A percentile compares a stretch with the other conserved stretches of the same genome.
These are phyloP conservation scores for Trichophyton benhamiae DNA, from an alignment of 2,329 filamentous ascomycete species.

Conservation along the genomic window DNA sequence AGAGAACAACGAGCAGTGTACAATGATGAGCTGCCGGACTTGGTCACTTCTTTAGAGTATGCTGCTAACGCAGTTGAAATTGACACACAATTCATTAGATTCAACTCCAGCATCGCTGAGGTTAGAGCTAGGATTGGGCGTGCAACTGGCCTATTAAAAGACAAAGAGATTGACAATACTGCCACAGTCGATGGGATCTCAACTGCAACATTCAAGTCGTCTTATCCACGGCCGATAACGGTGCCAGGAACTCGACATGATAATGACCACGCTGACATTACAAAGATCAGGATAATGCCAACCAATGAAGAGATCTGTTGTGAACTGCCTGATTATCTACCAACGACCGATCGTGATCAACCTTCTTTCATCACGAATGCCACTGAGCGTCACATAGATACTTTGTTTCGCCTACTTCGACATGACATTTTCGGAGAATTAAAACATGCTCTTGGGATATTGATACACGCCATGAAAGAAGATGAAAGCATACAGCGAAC, in stretches of 20 bases:
- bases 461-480: slow-evolving; percentile 22
- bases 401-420: slow-evolving; percentile 44
- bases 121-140: background rate
- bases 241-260: slow-evolving; percentile 33
- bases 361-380: slow-evolving; percentile 32
- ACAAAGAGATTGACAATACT: background rate
- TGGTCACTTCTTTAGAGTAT: slow-evolving; percentile 8
- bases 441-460: slow-evolving; percentile 28
- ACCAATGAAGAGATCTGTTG: slow-evolving; percentile 36
- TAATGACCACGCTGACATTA: slow-evolving; percentile 39
- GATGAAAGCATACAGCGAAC: background rate
- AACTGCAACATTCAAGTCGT: background rate
- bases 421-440: slow-evolving; percentile 46
- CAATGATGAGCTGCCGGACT: slow-evolving; percentile 16
- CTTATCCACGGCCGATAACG: background rate
- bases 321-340: slow-evolving; percentile 15
- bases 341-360: slow-evolving; percentile 22
- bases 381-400: slow-evolving; percentile 37
- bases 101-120: background rate
- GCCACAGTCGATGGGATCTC: background rate
- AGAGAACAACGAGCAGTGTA: slow-evolving; percentile 18
- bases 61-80: slow-evolving; percentile 13
- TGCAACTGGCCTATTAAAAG: slow-evolving; percentile 4
- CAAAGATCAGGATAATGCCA: slow-evolving; percentile 39
- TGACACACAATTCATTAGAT: background rate